A percentile compares a stretch with the other conserved stretches of the same genome.
Evolutionary conservation across 2,329 filamentous ascomycete species (phyloP).

Genomic region (Colletotrichum aenigma): DNA sequence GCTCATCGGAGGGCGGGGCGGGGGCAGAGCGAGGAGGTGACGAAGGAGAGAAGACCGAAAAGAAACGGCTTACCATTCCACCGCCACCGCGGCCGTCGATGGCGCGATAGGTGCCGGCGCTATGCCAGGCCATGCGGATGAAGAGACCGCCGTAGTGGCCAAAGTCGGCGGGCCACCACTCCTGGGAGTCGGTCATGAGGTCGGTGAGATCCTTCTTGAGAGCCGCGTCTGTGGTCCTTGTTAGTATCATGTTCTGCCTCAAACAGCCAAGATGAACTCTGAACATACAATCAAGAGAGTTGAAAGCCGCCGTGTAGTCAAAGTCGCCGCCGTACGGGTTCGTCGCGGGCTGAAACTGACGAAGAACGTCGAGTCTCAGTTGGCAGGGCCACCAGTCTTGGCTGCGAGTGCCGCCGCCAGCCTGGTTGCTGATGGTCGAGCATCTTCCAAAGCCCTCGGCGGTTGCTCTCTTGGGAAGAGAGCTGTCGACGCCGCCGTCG

Average conservation of each 20-base stretch:
- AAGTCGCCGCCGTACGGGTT: conserved; percentile 71
- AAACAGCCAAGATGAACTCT: fast-evolving
- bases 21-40: background rate
- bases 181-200: conserved; percentile 79
- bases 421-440: conserved; percentile 37
- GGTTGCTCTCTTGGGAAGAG: conserved; percentile 5
- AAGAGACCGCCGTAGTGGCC: conserved; percentile 83
- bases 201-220: conserved; percentile 76
- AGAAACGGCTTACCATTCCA: conserved; percentile 49
- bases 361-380: conserved; percentile 73
- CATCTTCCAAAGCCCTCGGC: conserved; percentile 3
- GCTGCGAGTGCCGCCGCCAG: conserved; percentile 70
- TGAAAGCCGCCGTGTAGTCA: conserved; percentile 76
- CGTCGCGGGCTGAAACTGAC: conserved; percentile 67
- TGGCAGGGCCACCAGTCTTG: conserved; percentile 77
- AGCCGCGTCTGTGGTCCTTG: conserved; percentile 45
- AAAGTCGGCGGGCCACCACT: conserved; percentile 84
- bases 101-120: conserved; percentile 78
- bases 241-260: background rate
- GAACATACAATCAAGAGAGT: conserved; percentile 62
- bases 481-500: conserved; percentile 2
- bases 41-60: background rate
- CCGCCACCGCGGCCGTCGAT: conserved; percentile 77
- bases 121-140: conserved; percentile 83
- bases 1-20: background rate